Evolutionary conservation across 768 basidiomycete species (phyloP), one percentile per base, ranked within the genome.

Genomic region (Atractiella rhizophila): DNA sequence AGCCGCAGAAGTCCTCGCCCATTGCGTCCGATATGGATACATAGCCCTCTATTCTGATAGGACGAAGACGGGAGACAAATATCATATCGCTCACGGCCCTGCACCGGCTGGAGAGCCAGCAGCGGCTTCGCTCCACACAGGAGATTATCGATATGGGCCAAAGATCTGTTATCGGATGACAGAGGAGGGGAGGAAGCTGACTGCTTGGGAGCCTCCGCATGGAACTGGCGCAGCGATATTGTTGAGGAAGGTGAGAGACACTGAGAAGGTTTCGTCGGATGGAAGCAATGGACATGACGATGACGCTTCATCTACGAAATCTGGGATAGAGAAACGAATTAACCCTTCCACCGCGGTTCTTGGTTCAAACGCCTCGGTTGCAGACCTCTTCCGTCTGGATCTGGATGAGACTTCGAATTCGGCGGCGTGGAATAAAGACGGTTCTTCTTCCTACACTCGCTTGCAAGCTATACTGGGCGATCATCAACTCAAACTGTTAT

Each of bases 1-100:
- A 59, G 86, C 83, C 0, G 81, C 83, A 10, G 91, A 98, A 64
- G 78, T 96, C 71, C 76, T 81, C 2, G 91, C 86, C 4, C 91
- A 96, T 57, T 94, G 96, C 53, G 85, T 94, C 34, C 74, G 91
- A 39, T 91, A 85, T 53, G 80, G 83, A 29, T 71, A 88, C 47
- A 76, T 98, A 59, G 62, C 64, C 3, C 65, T 96, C 31, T 81
- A 59, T 52, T 40, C 52, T 46, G 30, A 61, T 50, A 48, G 43
- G 44, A 52, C 49, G 55, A 61, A 46, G 19, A 40, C 47, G 4
- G 46, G 53, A 23, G 1, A 37, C n/a, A 19, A 24, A 24, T 10
- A 35, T 40, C 31, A 37, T 43, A 29, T 29, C 39, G 27, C 45
- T 41, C 27, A 49, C 45, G 30, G 26, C 10, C 31, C 27, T 37